Base-by-base conservation (phyloP, 106 monocot species). In the Dendrobium catenatum region DNA sequence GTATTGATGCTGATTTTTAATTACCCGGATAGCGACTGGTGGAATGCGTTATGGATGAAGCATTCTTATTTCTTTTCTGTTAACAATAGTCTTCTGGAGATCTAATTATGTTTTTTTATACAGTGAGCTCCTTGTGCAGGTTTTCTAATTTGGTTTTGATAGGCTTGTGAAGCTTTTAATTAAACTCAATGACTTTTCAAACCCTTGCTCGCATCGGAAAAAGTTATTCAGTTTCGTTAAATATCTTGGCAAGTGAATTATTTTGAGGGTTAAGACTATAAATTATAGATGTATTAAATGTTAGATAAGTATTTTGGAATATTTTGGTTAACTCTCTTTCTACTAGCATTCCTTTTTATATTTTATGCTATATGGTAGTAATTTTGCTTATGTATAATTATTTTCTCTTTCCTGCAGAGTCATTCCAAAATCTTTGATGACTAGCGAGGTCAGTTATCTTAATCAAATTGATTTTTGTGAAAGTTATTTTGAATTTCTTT, bases 381-480 rank as follows among this genome's bases (percentile, higher is more conserved):
- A 19, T 18, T 58, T 79, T 58, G 75, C 42, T 61, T 4, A 40
- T 4, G n/a, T 4, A 4, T 46, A 13, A 4, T 74, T 9, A 15
- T 40, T 44, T 74, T 74, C 42, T 43, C 20, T 74, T 42, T 74
- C 19, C 9, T 68, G 64, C 78, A 87, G 87, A 33, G 83, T 87
- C 70, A 87, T 87, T 80, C 87, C 87, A 42, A 87, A 74, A 48
- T 80, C 80, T 47, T 82, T 87, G 8, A 83, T 87, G 83, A 83
- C 83, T 43, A 83, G 67, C 77, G 86, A 86, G 86, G 86, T 86
- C 55, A 40, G 73, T 64, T n/a, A n/a, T 64, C 20, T 4, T 19
- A 64, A 15, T 64, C 22, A 64, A 24, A 24, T 64, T 7, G 22
- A 64, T 19, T 19, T 27, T 68, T 29, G 3, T 56, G 0, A 46